Evolutionary conservation across 257 asterid genomes (phyloP), one percentile per base, ranked within the genome.

Genomic region (Vinca minor): DNA sequence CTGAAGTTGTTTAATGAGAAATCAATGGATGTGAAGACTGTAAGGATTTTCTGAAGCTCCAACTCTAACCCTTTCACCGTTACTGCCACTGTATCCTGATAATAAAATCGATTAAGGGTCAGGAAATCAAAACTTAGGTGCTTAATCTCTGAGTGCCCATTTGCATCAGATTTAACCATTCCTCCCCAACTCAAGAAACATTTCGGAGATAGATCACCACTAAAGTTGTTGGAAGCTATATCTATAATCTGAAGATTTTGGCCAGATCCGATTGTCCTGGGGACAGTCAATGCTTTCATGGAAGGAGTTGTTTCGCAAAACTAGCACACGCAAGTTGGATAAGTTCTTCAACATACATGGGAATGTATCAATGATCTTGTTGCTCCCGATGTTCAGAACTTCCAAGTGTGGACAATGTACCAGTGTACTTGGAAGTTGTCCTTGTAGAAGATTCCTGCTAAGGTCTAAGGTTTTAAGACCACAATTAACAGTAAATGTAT

Each of bases 21-120:
- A 76, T 87, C 91, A 8, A 87, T 77, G 49, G 41, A 17, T 41
- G 59, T 73, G 63, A 46, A 64, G 55, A 64, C 48, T 28, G 34
- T 85, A 46, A 85, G 70, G 34, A 90, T 83, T 69, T 87, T 87
- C 70, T 46, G 77, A 31, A 87, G 79, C 77, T 85, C 80, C 69
- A 79, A 4, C 60, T 87, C 85, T 0, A 62, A 31, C 4, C 97
- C 94, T 82, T 87, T 85, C 44, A 76, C 32, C 63, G 83, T 85
- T 18, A 82, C 72, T 13, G 71, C 75, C 36, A 90, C 87, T 0
- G 80, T 69, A 48, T 85, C 86, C 79, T 79, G 82, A 61, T 87
- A 87, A 76, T 83, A 79, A 0, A 64, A 54, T 11, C 54, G 21
- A 42, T 20, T 68, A 53, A 83, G 35, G 5, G 29, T 10, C 48